Evolutionary conservation across 139 green algal genomes (phyloP).

Genomic region (Auxenochlorella pyrenoidosa): DNA sequence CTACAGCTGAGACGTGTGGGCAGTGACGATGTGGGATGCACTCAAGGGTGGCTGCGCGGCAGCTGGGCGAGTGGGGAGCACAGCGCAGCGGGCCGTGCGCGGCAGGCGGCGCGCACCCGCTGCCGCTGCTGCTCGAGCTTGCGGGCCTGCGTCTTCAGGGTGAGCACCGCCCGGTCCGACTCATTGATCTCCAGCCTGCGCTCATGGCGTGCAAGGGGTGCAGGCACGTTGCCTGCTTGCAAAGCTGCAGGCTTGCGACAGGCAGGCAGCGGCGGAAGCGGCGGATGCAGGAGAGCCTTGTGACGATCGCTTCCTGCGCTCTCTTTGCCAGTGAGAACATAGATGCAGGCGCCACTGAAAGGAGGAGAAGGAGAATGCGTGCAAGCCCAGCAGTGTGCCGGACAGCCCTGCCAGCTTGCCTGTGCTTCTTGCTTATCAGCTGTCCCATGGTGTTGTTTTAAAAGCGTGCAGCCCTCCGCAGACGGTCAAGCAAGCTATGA

Average conservation of each 20-base stretch:
- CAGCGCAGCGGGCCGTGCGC: no score
- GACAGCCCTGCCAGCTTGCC: not conserved
- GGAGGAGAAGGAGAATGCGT: not conserved
- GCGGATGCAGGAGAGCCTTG: not conserved
- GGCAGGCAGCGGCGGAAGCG: not conserved
- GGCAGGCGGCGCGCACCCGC: slow-evolving; percentile 39
- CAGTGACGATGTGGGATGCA: no score
- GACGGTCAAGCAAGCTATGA: not conserved
- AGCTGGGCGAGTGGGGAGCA: no score
- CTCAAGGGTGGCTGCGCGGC: no score
- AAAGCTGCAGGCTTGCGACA: not conserved
- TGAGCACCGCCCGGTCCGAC: slow-evolving; percentile 74
- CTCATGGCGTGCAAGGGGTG: no score
- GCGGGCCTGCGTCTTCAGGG: slow-evolving; percentile 77
- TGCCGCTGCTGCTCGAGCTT: slow-evolving; percentile 70
- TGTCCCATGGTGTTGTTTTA: not conserved
- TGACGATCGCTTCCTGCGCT: not conserved
- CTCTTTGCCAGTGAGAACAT: no score
- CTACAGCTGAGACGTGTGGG: no score
- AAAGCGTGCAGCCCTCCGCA: not conserved
- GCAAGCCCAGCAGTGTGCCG: not conserved
- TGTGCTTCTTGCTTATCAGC: slow-evolving; percentile 20
- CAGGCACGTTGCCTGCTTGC: not conserved
- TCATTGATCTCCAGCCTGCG: slow-evolving; percentile 69
- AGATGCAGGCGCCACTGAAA: not conserved